These are phyloP conservation scores for Ascosphaera apis DNA, from an alignment of 2,329 filamentous ascomycete genomes.

Conservation along the genomic window DNA sequence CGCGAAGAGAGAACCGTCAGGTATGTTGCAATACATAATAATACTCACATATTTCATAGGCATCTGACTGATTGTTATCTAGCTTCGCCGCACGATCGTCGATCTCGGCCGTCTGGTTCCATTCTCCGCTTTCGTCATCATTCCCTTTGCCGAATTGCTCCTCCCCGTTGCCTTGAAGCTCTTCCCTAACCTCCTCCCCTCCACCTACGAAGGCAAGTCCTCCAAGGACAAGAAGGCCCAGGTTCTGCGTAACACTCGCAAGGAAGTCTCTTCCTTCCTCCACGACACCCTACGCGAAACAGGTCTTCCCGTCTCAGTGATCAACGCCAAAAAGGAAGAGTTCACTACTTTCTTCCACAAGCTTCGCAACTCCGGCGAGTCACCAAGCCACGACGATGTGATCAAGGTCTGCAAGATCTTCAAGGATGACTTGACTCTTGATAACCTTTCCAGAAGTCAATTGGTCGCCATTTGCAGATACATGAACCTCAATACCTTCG, in stretches of 20 bases:
- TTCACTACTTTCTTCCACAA: conserved; percentile 97
- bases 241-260: conserved; percentile 60
- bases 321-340: conserved; percentile 74
- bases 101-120: conserved; percentile 82
- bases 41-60: background rate
- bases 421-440: conserved; percentile 88
- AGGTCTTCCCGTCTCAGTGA: conserved; percentile 66
- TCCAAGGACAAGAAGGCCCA: conserved; percentile 75
- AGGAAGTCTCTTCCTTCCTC: conserved; percentile 81
- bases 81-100: conserved; percentile 73
- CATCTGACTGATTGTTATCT: conserved; percentile 1
- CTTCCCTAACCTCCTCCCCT: conserved; percentile 92
- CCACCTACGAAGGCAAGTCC: conserved; percentile 84
- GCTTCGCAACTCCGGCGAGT: conserved; percentile 72
- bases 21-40: no score
- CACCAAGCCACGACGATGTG: conserved; percentile 69
- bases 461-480: conserved; percentile 95
- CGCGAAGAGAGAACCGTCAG: conserved; percentile 76
- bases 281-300: conserved; percentile 76
- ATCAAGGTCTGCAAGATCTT: conserved; percentile 99
- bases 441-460: conserved; percentile 90
- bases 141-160: conserved; percentile 84
- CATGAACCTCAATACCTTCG: conserved; percentile 93
- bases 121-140: conserved; percentile 91
- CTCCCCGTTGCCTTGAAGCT: conserved; percentile 78